Percentiles rank a stretch among this genome's conserved stretches.
phyloP scores from a whole-genome alignment of 1,284 basidiomycete species.

The Heterobasidion parviporum region DNA sequence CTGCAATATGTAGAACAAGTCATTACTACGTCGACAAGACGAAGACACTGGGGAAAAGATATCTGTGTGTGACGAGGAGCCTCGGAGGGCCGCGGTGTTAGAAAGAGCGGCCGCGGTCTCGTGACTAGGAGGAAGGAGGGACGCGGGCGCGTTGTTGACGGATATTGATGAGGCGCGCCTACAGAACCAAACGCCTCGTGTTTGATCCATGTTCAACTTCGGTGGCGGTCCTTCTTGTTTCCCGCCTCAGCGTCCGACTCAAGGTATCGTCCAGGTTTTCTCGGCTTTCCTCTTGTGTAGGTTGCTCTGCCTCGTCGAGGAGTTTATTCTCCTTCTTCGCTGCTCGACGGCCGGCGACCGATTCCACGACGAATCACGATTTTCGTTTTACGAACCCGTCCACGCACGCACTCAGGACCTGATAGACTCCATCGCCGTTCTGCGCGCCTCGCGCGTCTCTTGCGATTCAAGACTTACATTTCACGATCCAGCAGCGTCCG shows the following conservation, averaged over 20 bases:
- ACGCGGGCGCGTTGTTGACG: not conserved
- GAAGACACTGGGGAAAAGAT: no score
- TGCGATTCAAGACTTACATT: not conserved
- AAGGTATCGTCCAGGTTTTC: not conserved
- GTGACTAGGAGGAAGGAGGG: not conserved
- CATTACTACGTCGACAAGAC: no score
- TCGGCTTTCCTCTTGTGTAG: not conserved
- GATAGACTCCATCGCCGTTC: not conserved
- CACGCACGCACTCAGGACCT: not conserved
- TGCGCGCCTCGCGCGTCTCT: not conserved
- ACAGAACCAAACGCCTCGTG: slow-evolving; percentile 3
- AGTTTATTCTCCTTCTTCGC: not conserved
- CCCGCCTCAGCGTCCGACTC: not conserved
- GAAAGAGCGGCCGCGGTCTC: not conserved
- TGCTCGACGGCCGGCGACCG: not conserved
- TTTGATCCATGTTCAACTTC: slow-evolving; percentile 4
- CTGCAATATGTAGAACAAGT: no score
- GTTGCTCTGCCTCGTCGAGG: not conserved
- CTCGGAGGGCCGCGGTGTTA: no score
- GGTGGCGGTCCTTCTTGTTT: not conserved
- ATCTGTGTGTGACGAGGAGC: no score
- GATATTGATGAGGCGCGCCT: slow-evolving; percentile 1
- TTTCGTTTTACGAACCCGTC: not conserved
- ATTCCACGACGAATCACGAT: not conserved
- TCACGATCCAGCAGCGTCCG: not conserved